Evolutionary conservation across 2,329 filamentous ascomycete species (phyloP).

Genomic region (Trichoderma oligosporum): DNA sequence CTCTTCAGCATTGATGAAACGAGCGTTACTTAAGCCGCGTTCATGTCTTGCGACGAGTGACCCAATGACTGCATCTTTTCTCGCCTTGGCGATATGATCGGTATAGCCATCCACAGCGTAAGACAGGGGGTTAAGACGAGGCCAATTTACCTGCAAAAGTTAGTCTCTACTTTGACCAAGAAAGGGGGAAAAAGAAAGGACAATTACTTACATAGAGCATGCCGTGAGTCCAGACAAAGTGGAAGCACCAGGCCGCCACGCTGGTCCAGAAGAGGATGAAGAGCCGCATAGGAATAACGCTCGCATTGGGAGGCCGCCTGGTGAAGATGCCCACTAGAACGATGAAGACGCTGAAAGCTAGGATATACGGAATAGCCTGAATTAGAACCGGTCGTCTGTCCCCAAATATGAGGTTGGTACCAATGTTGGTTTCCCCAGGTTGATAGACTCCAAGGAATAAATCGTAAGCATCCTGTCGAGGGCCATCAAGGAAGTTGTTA

Average conservation of each 20-base stretch:
- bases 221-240: slow-evolving; percentile 79
- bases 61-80: slow-evolving; percentile 79
- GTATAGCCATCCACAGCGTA: slow-evolving; percentile 85
- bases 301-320: slow-evolving; percentile 64
- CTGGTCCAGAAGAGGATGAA: slow-evolving; percentile 76
- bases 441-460: slow-evolving; percentile 86
- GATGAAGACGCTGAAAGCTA: slow-evolving; percentile 83
- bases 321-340: slow-evolving; percentile 72
- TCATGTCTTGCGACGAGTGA: slow-evolving; percentile 66
- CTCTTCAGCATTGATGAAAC: slow-evolving; percentile 84
- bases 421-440: slow-evolving; percentile 67
- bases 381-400: slow-evolving; percentile 83
- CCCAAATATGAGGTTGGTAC: slow-evolving; percentile 70
- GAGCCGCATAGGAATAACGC: slow-evolving; percentile 75
- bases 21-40: slow-evolving; percentile 75
- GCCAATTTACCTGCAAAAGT: slow-evolving; percentile 81
- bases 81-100: slow-evolving; percentile 77
- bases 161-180: neutral
- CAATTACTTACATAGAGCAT: slow-evolving; percentile 80
- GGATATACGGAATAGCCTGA: slow-evolving; percentile 88
- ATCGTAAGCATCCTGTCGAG: slow-evolving; percentile 91
- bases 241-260: slow-evolving; percentile 65
- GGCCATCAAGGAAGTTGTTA: slow-evolving; percentile 94
- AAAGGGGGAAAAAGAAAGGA: neutral
- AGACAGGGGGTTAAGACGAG: slow-evolving; percentile 84